phyloP scores from a whole-genome alignment of 140 eudicot genomes.

The Stevia rebaudiana region DNA sequence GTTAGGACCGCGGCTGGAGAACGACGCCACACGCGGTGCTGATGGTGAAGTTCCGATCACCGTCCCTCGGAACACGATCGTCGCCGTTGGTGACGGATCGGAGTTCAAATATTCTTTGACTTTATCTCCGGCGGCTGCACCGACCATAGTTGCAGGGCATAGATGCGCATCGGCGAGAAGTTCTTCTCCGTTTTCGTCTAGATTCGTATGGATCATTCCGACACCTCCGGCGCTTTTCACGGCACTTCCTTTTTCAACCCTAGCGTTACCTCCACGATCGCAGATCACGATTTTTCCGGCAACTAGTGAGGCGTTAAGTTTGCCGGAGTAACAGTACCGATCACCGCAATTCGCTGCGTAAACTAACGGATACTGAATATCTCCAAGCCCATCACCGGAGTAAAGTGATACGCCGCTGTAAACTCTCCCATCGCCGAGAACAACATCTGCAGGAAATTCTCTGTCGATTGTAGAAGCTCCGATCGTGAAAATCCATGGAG shows the following conservation, averaged over 20 bases:
- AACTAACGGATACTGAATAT: conserved; percentile 46
- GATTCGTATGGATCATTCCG: conserved; percentile 78
- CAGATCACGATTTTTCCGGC: conserved; percentile 82
- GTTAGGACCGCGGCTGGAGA: conserved; percentile 85
- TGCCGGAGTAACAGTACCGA: conserved; percentile 51
- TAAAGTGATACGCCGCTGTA: conserved; percentile 74
- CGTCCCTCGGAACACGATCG: conserved; percentile 66
- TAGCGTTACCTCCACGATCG: conserved; percentile 87
- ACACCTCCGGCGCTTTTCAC: conserved; percentile 82
- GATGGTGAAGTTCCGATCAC: conserved; percentile 65
- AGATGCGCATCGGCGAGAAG: conserved; percentile 85
- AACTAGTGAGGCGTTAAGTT: conserved; percentile 47
- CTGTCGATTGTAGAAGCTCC: conserved; percentile 93
- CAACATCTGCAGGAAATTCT: conserved; percentile 85
- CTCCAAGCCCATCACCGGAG: conserved; percentile 55
- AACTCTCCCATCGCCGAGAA: conserved; percentile 71
- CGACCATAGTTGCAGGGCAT: conserved; percentile 83
- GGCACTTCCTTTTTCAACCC: conserved; percentile 84
- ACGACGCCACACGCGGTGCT: conserved; percentile 51
- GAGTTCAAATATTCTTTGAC: conserved; percentile 51
- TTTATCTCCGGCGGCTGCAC: conserved; percentile 52
- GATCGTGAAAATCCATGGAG: conserved; percentile 93
- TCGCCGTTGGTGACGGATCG: conserved; percentile 65
- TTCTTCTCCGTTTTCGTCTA: conserved; percentile 87
- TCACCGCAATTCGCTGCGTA: conserved; percentile 66